These are phyloP conservation scores for Myxozyma melibiosi DNA, from an alignment of 805 yeast species.

Conservation along the genomic window DNA sequence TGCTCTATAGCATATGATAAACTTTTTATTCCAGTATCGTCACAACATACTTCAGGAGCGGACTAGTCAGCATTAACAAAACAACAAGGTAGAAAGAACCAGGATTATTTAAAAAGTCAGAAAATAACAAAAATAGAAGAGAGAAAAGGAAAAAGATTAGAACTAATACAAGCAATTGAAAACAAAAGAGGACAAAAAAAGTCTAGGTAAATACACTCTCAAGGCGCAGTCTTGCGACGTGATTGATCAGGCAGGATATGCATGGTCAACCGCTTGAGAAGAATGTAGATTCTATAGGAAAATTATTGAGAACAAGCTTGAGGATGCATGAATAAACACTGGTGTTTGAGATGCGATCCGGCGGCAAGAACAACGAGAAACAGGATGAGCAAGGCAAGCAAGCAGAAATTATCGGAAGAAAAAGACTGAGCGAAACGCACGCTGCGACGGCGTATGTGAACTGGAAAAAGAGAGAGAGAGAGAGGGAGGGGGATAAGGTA, in stretches of 20 bases:
- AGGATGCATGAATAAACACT: background rate
- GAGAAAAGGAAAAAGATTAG: background rate
- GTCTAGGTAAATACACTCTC: too few relatives aligned
- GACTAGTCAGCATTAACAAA: too few relatives aligned
- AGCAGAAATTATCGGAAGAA: too few relatives aligned
- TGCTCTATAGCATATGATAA: background rate
- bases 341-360: conserved; percentile 3
- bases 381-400: too few relatives aligned
- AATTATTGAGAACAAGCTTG: too few relatives aligned
- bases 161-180: conserved; percentile 10
- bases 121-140: background rate
- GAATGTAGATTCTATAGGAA: too few relatives aligned
- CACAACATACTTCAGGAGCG: background rate
- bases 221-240: too few relatives aligned
- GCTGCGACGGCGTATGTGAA: background rate
- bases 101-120: too few relatives aligned
- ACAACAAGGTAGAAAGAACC: too few relatives aligned
- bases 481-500: background rate
- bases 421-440: background rate
- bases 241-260: too few relatives aligned
- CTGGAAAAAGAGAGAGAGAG: background rate
- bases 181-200: background rate
- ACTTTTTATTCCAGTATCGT: conserved; percentile 3
- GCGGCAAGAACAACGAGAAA: background rate
- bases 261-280: too few relatives aligned